Base-by-base conservation (phyloP, 2,329 filamentous ascomycete genomes). In the Cercospora beticola region DNA sequence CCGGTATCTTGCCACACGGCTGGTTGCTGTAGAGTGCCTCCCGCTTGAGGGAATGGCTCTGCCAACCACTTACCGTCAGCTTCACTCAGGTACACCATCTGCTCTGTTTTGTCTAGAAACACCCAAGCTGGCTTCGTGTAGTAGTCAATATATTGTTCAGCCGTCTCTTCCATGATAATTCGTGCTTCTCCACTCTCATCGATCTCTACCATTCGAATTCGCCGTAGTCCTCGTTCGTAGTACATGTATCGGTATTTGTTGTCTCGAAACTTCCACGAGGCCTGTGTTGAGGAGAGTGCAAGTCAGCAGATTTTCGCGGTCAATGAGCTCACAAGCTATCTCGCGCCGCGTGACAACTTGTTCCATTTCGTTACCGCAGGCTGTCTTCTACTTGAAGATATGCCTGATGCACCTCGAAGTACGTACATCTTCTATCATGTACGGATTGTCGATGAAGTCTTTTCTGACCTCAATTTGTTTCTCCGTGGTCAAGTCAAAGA, bases 401-500 rank as follows among this genome's bases (percentile, higher is more conserved):
- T 49, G 46, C 46, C 18, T 12, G 14, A 49, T 49, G 46, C 46
- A 49, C 46, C 46, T 49, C 18, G 46, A 49, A 49, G 46, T 21
- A 49, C n/a, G n/a, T 18, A 33, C 65, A 31, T 64, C 40, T 21
- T 64, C 23, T 16, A 67, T 23, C 9, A 40, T 26, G n/a, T 59
- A 64, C 16, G 54, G 49, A 30, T 68, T 68, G 21, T 57, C 54
- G 52, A 58, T 30, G 12, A 64, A 46, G 23, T 66, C 58, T 8
- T 43, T 16, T 6, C 16, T 58, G 54, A 68, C 36, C 12, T 49
- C 14, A n/a, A 60, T 43, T 23, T 64, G 60, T 16, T 67, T 67
- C 54, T 64, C 64, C 33, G 49, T 49, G 23, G 58, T 56, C 14
- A 67, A 56, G 46, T 67, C 40, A 54, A 67, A 67, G 18, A 67